Base-by-base conservation (phyloP, 2,329 filamentous ascomycete genomes). In the Talaromyces verruculosus region DNA sequence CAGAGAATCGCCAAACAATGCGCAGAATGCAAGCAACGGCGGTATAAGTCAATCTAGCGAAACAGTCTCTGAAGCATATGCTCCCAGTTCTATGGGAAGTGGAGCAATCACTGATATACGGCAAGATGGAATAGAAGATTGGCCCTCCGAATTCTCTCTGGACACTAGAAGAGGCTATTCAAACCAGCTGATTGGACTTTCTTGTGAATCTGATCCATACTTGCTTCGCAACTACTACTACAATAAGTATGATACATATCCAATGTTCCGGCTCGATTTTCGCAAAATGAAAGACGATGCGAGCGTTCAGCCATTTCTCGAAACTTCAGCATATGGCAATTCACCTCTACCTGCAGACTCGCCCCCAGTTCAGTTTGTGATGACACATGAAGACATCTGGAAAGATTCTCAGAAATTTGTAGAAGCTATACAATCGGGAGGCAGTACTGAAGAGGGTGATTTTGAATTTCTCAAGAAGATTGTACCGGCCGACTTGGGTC, bases 141-240 rank as follows among this genome's bases (percentile, higher is more conserved):
- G 59, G 59, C 59, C 59, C 33, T 25, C 33, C 5, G 59, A 61
- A 13, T 61, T 49, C 30, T 51, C 59, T n/a, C 28, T 61, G 2
- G 59, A 61, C 30, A 33, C 59, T 37, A 61, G 17, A 49, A 47
- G 15, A 17, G 59, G 43, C 15, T 61, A 49, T 25, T 61, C 59
- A 25, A 47, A 47, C 17, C 59, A 61, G 30, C 30, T 61, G 1
- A 49, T 61, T 19, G 59, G 59, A 28, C 33, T 61, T 3, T 61
- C 59, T 17, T 33, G 41, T 28, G 59, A 61, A 51, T 47, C 59
- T 19, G 59, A 61, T 61, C 59, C 59, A 25, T 61, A 47, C 28
- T 41, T 61, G 28, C 59, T 61, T 47, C 59, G 59, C 15, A 61
- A 61, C 45, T 61, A 47, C 33, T 51, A 45, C n/a, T 61, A 61